These are phyloP conservation scores for Cercospora janseana DNA, from an alignment of 2,329 filamentous ascomycete species.

Conservation along the genomic window DNA sequence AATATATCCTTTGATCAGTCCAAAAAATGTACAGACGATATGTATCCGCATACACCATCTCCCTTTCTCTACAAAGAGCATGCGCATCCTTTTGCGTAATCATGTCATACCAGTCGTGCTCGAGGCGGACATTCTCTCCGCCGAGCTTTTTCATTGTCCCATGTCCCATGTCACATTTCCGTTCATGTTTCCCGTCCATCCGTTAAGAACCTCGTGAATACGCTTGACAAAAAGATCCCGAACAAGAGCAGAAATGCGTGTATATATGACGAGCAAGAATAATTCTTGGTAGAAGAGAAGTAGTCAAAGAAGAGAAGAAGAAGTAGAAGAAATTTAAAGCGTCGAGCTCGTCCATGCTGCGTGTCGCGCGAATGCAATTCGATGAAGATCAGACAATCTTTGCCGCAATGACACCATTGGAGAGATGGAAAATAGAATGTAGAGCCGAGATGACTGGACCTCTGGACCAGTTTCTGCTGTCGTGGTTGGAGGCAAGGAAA, in stretches of 20 bases:
- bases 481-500: constrained; percentile 15
- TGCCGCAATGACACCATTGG: too few species aligned
- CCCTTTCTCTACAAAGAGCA: not conserved
- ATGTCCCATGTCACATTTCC: not conserved
- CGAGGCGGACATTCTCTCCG: constrained; percentile 15
- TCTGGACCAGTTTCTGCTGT: constrained; percentile 25
- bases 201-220: too few species aligned
- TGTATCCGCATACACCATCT: constrained; percentile 4
- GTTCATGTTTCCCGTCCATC: too few species aligned
- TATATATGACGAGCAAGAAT: not conserved
- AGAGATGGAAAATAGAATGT: too few species aligned
- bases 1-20: too few species aligned
- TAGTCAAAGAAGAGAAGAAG: not conserved
- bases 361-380: constrained; percentile 28
- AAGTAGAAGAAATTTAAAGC: constrained; percentile 5
- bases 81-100: constrained; percentile 5
- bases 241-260: too few species aligned
- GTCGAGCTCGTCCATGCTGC: constrained; percentile 14
- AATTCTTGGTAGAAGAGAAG: not conserved
- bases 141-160: constrained; percentile 6
- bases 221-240: too few species aligned
- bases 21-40: constrained; percentile 13
- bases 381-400: constrained; percentile 15
- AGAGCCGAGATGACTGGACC: constrained; percentile 15
- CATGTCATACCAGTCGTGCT: constrained; percentile 12